A percentile compares a stretch with the other conserved stretches of the same genome.
Conservation (phyloP, 768 basidiomycete species). For the Crassisporium funariophilum region DNA sequence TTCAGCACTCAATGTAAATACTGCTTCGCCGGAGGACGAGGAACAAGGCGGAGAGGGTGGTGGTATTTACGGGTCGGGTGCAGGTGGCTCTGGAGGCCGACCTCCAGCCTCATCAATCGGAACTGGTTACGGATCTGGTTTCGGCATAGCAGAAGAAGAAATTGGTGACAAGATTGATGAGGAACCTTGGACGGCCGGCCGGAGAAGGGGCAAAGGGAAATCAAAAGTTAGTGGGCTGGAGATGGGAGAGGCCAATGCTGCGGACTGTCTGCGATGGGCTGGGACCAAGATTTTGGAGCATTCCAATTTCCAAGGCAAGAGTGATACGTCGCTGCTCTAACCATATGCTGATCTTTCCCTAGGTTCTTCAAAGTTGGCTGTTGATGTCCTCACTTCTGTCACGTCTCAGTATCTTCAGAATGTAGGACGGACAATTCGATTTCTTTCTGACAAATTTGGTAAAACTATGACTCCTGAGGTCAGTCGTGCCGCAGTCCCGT, state of each 20-base stretch:
- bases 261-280: constrained; percentile 73
- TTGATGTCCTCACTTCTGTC: constrained; percentile 78
- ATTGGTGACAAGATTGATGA: constrained; percentile 58
- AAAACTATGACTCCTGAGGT: constrained; percentile 87
- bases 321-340: constrained; percentile 1
- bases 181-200: constrained; percentile 51
- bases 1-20: constrained; percentile 49
- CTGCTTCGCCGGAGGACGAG: constrained; percentile 33
- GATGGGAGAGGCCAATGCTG: constrained; percentile 60
- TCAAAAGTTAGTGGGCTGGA: constrained; percentile 43
- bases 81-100: too few relatives aligned
- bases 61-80: constrained; percentile 30
- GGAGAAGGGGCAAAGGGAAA: constrained; percentile 27
- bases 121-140: constrained; percentile 14
- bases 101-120: too few relatives aligned
- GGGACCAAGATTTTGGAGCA: constrained; percentile 82
- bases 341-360: background rate
- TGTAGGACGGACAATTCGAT: constrained; percentile 84
- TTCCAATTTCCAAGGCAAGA: constrained; percentile 87
- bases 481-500: too few relatives aligned
- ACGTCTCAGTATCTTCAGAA: constrained; percentile 82
- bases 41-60: constrained; percentile 38
- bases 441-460: constrained; percentile 79
- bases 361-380: constrained; percentile 76
- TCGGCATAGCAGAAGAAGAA: constrained; percentile 35